phyloP scores from a whole-genome alignment of 306 rosid species.

The Vicia faba region DNA sequence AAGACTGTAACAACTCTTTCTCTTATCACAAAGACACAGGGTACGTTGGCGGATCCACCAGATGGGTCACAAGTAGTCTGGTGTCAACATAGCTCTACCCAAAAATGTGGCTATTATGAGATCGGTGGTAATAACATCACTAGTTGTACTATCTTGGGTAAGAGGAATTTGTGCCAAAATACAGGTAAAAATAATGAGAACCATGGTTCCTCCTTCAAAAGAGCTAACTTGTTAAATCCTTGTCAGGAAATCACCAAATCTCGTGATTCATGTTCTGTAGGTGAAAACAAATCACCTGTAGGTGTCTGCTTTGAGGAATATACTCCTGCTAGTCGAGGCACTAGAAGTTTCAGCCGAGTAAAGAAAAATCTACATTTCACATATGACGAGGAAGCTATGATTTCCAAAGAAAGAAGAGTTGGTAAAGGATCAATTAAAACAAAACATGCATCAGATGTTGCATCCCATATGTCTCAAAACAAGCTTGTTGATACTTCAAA shows the following conservation, averaged over 20 bases:
- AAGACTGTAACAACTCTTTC: constrained; percentile 95
- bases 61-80: constrained; percentile 64
- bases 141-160: constrained; percentile 41
- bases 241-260: constrained; percentile 41
- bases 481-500: constrained; percentile 44
- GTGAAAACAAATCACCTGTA: constrained; percentile 50
- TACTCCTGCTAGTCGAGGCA: constrained; percentile 45
- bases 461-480: constrained; percentile 37
- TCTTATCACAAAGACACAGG: constrained; percentile 81
- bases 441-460: constrained; percentile 43
- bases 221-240: constrained; percentile 53
- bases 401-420: constrained; percentile 41
- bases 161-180: constrained; percentile 50
- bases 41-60: constrained; percentile 76
- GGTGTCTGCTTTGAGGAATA: constrained; percentile 49
- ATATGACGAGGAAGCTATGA: constrained; percentile 51
- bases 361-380: constrained; percentile 56
- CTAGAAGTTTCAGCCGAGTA: constrained; percentile 58
- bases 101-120: constrained; percentile 89
- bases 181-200: constrained; percentile 45
- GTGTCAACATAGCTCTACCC: constrained; percentile 73
- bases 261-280: constrained; percentile 44
- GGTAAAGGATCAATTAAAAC: constrained; percentile 41
- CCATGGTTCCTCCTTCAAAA: constrained; percentile 54
- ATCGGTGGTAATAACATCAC: constrained; percentile 48